These are phyloP conservation scores for Aspergillus hancockii DNA, from an alignment of 495 filamentous ascomycete genomes.

Conservation along the genomic window DNA sequence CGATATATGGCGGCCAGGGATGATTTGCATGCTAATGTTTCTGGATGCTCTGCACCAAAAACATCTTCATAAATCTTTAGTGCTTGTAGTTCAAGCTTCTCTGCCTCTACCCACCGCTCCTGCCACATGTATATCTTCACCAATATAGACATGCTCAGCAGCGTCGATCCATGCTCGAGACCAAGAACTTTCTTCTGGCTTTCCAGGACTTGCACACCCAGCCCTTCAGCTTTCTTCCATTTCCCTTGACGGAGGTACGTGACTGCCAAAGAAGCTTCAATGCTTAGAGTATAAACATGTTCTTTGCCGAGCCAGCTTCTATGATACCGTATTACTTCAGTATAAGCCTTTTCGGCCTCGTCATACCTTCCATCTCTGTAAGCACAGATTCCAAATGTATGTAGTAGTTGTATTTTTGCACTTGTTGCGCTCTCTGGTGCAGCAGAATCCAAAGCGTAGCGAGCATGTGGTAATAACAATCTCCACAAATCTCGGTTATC, in stretches of 20 bases:
- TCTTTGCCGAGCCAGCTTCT: not conserved
- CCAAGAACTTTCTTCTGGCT: not conserved
- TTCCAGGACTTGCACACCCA: conserved; percentile 8
- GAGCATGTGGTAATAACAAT: conserved; percentile 14
- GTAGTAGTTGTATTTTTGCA: not conserved
- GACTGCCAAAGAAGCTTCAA: not conserved
- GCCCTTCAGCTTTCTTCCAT: conserved; percentile 5
- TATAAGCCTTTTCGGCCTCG: not conserved
- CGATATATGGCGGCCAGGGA: conserved; percentile 27
- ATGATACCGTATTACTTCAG: not conserved
- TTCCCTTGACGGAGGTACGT: not conserved
- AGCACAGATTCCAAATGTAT: conserved; percentile 5
- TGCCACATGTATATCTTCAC: not conserved
- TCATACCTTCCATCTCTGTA: conserved; percentile 17
- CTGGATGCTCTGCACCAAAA: conserved; percentile 15
- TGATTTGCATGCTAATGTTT: conserved; percentile 23
- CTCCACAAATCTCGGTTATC: conserved; percentile 13
- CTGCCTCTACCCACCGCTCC: not conserved
- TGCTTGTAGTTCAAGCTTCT: not conserved
- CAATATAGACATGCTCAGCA: not conserved
- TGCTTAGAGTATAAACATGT: not conserved
- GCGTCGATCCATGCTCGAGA: not conserved
- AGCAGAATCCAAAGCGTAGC: not conserved
- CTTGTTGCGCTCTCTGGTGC: not conserved
- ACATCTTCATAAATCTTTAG: not conserved